These are phyloP conservation scores for Rubia yunnanensis DNA, from an alignment of 257 asterid genomes.

Conservation along the genomic window DNA sequence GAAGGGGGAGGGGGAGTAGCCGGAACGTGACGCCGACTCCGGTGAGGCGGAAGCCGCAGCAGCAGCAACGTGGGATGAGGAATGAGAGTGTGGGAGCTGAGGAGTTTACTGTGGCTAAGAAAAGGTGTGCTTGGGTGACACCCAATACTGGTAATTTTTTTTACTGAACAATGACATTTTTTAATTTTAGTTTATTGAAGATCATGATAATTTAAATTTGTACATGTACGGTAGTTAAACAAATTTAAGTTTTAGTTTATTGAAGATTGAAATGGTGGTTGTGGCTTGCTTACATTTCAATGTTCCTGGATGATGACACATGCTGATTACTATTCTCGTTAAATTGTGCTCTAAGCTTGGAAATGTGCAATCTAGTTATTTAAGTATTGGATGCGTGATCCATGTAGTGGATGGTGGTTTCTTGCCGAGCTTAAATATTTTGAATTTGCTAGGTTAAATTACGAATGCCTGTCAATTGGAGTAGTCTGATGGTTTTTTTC, in stretches of 20 bases:
- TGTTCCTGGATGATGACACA: not conserved
- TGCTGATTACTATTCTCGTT: not conserved
- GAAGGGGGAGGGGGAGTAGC: slow-evolving; percentile 47
- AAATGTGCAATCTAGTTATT: not conserved
- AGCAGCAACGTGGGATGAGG: slow-evolving; percentile 39
- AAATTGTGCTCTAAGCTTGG: not conserved
- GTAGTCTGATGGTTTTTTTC: not conserved
- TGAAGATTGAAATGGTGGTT: not conserved
- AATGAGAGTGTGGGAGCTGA: slow-evolving; percentile 26
- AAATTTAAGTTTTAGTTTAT: not conserved
- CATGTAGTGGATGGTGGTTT: not conserved
- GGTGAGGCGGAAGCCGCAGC: slow-evolving; percentile 38
- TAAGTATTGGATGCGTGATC: not conserved
- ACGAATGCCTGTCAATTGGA: not conserved
- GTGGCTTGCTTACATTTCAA: not conserved
- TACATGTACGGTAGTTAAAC: not conserved
- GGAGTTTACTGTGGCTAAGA: slow-evolving; percentile 41
- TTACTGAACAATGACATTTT: not conserved
- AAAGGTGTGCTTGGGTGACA: slow-evolving; percentile 96
- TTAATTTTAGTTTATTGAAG: not conserved
- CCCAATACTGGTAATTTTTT: slow-evolving; percentile 61
- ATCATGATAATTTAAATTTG: not conserved
- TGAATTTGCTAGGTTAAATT: not conserved
- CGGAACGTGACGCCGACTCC: slow-evolving; percentile 31
- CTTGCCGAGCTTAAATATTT: not conserved